Base-by-base conservation (phyloP, 306 rosid species). In the Luffa aegyptiaca region DNA sequence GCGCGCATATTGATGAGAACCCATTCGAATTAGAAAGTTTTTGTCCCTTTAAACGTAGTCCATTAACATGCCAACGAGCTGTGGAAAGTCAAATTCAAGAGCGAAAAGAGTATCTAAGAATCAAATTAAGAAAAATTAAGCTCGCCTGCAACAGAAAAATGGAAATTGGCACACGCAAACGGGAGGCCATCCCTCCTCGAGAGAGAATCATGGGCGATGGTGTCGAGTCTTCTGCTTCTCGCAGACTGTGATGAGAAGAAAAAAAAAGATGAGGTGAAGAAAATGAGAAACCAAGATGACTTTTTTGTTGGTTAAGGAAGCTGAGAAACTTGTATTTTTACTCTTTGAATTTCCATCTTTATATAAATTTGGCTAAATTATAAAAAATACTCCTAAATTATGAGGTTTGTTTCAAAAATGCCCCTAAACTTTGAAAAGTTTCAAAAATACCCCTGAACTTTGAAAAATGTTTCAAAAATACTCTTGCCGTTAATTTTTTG, bases 71-170 rank as follows among this genome's bases (percentile, higher is more conserved):
- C 41, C 71, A 17, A 20, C 3, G 66, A 10, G 12, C 61, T 49
- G 79, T 3, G 10, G 26, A 5, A 57, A 53, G 52, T 37, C 33
- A 8, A 66, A 64, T 39, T n/a, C 9, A 74, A 63, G n/a, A 35
- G 10, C 62, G n/a, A 76, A 58, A 48, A 1, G 36, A 5, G 0
- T 26, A 56, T 66, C 45, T 42, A 18, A 81, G 17, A 41, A 9
- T 9, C 26, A n/a, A 72, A 20, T 2, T 62, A 75, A 31, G 5
- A 10, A 9, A 8, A 8, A 42, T 17, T 10, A 41, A 46, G 2
- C 49, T 80, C 84, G 68, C 98, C 92, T 87, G 98, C 46, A 91
- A 78, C 26, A 88, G 78, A 79, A 75, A 63, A 17, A 80, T 65
- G 62, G 86, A 69, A 64, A 83, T 51, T 63, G 88, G 74, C 73